Percentiles rank a stretch among this genome's conserved stretches.
These are phyloP conservation scores for Blastobotrys chiropterorum DNA, from an alignment of 805 yeast genomes.

Conservation along the genomic window DNA sequence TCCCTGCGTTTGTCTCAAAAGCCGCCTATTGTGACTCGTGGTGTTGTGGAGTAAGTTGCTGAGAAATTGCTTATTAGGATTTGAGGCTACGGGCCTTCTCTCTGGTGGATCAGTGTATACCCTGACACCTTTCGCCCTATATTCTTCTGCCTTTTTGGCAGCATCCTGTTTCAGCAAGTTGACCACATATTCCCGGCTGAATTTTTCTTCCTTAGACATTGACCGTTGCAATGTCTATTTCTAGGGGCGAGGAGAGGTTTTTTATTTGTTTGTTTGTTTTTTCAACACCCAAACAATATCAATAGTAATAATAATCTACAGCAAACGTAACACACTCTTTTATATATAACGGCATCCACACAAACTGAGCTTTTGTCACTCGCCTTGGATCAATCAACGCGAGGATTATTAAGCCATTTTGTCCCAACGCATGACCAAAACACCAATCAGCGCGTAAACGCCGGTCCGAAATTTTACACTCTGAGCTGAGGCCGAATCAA, in stretches of 20 bases:
- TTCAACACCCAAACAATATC: too few species aligned
- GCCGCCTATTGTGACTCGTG: slow-evolving; percentile 4
- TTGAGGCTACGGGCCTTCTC: slow-evolving; percentile 4
- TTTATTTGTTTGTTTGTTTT: too few species aligned
- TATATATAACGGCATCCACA: too few species aligned
- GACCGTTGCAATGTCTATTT: slow-evolving; percentile 1
- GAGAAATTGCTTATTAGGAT: slow-evolving; percentile 9
- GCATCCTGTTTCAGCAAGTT: slow-evolving; percentile 14
- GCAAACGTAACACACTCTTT: too few species aligned
- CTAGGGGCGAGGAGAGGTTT: too few species aligned
- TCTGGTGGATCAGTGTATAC: background rate
- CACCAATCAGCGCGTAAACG: background rate
- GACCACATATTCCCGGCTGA: slow-evolving; percentile 6
- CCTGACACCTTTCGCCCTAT: slow-evolving; percentile 2
- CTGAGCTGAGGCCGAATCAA: background rate
- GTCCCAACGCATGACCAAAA: background rate
- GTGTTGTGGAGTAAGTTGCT: slow-evolving; percentile 2
- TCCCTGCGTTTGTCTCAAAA: too few species aligned
- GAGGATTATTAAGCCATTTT: too few species aligned
- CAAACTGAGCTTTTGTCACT: too few species aligned
- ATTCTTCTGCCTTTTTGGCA: background rate
- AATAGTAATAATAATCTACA: too few species aligned
- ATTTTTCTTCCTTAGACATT: background rate
- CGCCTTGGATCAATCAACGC: too few species aligned
- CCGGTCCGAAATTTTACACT: background rate